These are phyloP conservation scores for Penicillium sp. DNA, from an alignment of 2,329 filamentous ascomycete species.

Conservation along the genomic window DNA sequence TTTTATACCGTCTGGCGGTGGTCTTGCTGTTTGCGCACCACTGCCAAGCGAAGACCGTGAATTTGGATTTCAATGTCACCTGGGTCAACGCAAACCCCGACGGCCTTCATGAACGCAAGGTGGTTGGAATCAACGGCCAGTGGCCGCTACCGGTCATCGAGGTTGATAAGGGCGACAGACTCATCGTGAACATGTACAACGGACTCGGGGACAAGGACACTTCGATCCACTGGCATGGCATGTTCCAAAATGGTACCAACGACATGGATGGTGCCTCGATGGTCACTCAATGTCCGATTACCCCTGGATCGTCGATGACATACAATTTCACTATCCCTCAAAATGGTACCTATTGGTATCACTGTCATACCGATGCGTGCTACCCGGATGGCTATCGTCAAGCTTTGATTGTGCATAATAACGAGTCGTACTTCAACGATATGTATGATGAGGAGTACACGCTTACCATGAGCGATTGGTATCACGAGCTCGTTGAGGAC, in stretches of 20 bases:
- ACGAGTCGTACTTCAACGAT: constrained; percentile 54
- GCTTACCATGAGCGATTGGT: constrained; percentile 74
- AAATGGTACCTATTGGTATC: constrained; percentile 65
- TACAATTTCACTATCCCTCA: constrained; percentile 68
- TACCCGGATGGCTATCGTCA: constrained; percentile 71
- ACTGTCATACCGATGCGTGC: constrained; percentile 66
- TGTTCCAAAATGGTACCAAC: constrained; percentile 75
- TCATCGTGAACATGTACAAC: constrained; percentile 71
- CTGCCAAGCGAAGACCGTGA: constrained; percentile 18
- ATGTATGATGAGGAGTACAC: constrained; percentile 63
- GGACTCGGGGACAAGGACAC: constrained; percentile 65
- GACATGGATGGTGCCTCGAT: constrained; percentile 72
- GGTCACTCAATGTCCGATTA: constrained; percentile 56
- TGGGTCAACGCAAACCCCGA: constrained; percentile 61
- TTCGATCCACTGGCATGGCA: constrained; percentile 74
- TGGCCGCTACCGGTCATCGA: constrained; percentile 75
- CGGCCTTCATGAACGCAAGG: constrained; percentile 49
- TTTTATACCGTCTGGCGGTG: too few relatives aligned
- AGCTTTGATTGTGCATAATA: constrained; percentile 66
- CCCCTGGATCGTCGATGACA: constrained; percentile 48
- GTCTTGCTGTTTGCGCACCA: constrained; percentile 8
- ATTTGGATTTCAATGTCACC: constrained; percentile 52
- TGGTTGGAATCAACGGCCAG: constrained; percentile 73
- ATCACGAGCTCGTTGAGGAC: constrained; percentile 64
- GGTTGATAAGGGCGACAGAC: constrained; percentile 70